Conservation (phyloP, 2,329 filamentous ascomycete genomes). For the Neurospora crassa region DNA sequence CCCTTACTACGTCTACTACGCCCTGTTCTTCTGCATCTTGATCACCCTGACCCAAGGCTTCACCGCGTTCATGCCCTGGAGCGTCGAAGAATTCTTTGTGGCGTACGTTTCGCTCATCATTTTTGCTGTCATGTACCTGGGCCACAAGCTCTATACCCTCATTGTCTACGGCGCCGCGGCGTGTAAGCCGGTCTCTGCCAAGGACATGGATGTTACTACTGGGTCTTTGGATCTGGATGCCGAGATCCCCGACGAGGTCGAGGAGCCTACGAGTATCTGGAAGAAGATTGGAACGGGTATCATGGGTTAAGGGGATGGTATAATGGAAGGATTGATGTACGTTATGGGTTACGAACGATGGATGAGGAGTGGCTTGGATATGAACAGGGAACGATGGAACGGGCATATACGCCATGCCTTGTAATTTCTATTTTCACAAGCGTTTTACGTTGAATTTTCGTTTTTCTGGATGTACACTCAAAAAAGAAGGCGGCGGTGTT, state of each 20-base stretch:
- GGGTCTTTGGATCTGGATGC: neutral
- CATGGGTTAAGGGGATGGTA: neutral
- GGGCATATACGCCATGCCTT: neutral
- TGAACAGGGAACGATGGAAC: neutral
- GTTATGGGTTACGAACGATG: neutral
- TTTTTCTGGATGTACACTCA: neutral
- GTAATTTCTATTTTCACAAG: neutral
- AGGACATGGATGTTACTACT: neutral
- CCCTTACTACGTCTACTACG: slow-evolving; percentile 56
- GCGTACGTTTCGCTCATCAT: slow-evolving; percentile 56
- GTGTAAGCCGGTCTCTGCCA: neutral
- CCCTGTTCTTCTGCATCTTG: slow-evolving; percentile 53
- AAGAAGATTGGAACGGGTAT: slow-evolving; percentile 1
- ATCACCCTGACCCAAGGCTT: slow-evolving; percentile 62
- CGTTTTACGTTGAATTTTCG: neutral
- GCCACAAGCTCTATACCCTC: slow-evolving; percentile 43
- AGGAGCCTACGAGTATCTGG: neutral
- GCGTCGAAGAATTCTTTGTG: slow-evolving; percentile 50
- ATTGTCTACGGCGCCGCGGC: neutral
- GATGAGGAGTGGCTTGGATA: neutral
- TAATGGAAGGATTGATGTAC: neutral
- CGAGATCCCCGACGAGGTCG: neutral
- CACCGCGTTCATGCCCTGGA: slow-evolving; percentile 56
- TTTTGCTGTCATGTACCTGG: slow-evolving; percentile 48
- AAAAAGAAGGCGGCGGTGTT: neutral